These are phyloP conservation scores for Euptelea pleiosperma DNA, from an alignment of 164 flowering plant species.

Conservation along the genomic window DNA sequence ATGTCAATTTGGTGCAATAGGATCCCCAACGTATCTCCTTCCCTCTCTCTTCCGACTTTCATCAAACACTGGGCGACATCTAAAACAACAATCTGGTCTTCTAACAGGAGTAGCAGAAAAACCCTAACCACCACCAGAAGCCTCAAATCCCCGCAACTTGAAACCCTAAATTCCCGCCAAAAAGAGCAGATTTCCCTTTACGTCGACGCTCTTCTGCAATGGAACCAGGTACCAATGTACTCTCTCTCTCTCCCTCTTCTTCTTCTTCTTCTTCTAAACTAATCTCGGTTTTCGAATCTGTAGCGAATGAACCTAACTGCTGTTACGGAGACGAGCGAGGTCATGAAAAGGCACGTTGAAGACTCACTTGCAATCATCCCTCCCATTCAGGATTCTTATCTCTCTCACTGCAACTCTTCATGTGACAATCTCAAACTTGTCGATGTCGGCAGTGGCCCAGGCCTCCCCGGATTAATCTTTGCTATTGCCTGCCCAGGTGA, in stretches of 20 bases:
- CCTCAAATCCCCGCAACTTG: constrained; percentile 25
- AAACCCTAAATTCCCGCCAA: constrained; percentile 48
- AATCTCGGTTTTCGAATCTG: constrained; percentile 3
- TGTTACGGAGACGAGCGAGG: constrained; percentile 56
- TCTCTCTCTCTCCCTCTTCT: constrained; percentile 9
- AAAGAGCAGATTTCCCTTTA: constrained; percentile 61
- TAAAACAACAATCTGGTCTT: not conserved
- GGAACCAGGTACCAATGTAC: constrained; percentile 64
- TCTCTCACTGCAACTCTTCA: no score
- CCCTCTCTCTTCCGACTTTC: constrained; percentile 40
- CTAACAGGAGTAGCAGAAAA: no score
- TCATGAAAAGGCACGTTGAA: constrained; percentile 85
- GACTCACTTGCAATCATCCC: constrained; percentile 81
- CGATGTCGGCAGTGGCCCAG: constrained; percentile 86
- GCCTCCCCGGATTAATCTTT: constrained; percentile 82
- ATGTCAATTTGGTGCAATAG: no score
- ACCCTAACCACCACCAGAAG: constrained; percentile 19
- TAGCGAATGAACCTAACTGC: no score
- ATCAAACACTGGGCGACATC: constrained; percentile 46
- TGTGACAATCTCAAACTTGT: constrained; percentile 55
- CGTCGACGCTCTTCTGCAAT: constrained; percentile 63
- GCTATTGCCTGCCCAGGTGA: constrained; percentile 88
- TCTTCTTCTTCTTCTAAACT: no score
- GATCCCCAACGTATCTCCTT: no score
- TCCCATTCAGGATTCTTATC: no score